phyloP scores from a whole-genome alignment of 768 basidiomycete genomes.

The Auricularia sp. region DNA sequence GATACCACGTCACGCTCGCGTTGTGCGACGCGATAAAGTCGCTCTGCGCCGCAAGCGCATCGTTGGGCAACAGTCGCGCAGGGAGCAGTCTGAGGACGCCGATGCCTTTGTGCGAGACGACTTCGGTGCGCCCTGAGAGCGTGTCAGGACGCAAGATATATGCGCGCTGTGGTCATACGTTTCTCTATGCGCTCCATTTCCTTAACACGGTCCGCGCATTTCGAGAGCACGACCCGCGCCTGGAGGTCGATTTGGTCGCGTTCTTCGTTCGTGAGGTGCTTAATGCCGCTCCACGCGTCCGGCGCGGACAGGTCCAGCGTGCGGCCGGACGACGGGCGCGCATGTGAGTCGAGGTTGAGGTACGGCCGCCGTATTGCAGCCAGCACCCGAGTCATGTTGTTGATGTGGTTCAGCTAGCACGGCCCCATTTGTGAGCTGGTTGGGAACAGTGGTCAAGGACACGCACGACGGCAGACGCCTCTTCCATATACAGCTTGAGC shows the following conservation, averaged over 20 bases:
- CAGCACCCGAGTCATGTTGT: constrained; percentile 61
- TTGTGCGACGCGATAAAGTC: constrained; percentile 83
- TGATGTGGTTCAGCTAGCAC: constrained; percentile 60
- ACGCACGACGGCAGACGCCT: constrained; percentile 63
- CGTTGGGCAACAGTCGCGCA: constrained; percentile 47
- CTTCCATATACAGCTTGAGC: constrained; percentile 59
- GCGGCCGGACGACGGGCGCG: constrained; percentile 40
- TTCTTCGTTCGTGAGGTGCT: constrained; percentile 77
- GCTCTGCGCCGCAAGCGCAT: constrained; percentile 42
- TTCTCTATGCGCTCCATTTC: constrained; percentile 84
- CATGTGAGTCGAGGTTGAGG: constrained; percentile 62
- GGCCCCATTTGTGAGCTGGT: constrained; percentile 1
- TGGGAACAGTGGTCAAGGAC: constrained; percentile 16
- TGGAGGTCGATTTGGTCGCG: constrained; percentile 94
- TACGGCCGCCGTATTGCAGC: constrained; percentile 74
- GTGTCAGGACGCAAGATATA: constrained; percentile 10
- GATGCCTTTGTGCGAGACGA: constrained; percentile 53
- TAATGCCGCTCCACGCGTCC: constrained; percentile 51
- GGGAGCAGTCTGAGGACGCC: constrained; percentile 64
- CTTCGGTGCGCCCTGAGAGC: constrained; percentile 50
- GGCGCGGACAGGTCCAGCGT: constrained; percentile 42
- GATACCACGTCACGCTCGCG: constrained; percentile 85
- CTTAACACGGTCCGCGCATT: constrained; percentile 78
- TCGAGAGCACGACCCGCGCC: constrained; percentile 72
- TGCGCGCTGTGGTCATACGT: constrained; percentile 40